These are phyloP conservation scores for Yarrowia sp. DNA, from an alignment of 805 yeast genomes.

Conservation along the genomic window DNA sequence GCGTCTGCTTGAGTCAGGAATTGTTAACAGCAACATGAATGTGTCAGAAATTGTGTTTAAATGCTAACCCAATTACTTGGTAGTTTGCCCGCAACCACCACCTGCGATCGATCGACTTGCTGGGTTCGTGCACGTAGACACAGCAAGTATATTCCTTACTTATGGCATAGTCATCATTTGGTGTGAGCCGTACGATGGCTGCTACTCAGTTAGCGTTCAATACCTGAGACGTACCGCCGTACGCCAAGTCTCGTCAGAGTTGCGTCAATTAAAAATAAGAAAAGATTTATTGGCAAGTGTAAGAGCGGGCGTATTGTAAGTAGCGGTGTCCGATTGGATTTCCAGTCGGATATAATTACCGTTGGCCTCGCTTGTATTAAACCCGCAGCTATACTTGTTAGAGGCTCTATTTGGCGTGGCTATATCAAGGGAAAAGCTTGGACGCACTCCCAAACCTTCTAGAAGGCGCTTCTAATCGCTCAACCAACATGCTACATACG, in stretches of 20 bases:
- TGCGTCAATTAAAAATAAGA: constrained; percentile 8
- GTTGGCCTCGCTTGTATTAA: neutral
- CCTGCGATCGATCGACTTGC: neutral
- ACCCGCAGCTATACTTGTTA: neutral
- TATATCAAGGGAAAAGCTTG: neutral
- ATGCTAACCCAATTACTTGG: neutral
- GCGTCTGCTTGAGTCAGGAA: neutral
- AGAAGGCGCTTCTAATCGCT: constrained; percentile 2
- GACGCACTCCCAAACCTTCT: neutral
- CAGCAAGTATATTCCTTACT: no score
- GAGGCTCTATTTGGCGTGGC: neutral
- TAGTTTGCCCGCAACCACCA: neutral
- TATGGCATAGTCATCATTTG: no score
- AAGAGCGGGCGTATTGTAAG: no score
- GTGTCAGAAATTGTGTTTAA: neutral
- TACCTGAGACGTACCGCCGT: neutral
- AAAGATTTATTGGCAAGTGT: neutral
- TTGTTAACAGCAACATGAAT: neutral
- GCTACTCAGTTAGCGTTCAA: neutral
- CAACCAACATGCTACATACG: neutral
- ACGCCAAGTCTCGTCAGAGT: neutral
- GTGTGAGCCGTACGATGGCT: neutral
- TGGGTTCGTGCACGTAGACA: no score
- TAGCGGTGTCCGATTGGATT: no score
- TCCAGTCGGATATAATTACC: no score